Evolutionary conservation across 129 eudicot species (phyloP), one percentile per base, ranked within the genome.

Genomic region (Flaveria bidentis): DNA sequence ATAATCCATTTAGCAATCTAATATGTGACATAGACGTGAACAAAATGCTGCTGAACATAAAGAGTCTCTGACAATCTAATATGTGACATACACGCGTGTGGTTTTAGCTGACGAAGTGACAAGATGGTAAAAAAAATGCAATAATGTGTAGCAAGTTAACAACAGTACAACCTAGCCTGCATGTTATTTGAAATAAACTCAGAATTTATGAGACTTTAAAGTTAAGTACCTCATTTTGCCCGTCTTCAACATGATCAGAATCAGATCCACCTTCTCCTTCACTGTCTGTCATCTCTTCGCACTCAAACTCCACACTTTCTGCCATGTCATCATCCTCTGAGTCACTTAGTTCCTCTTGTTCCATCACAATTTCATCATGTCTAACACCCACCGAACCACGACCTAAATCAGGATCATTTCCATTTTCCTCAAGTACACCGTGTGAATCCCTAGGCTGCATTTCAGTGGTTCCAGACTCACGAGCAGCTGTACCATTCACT

Each of bases 321-420:
- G 81, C 90, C 53, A 86, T 36, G 79, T 94, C 99, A 9, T 88
- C 98, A 13, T 80, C 84, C 75, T 94, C 99, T 17, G 99, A 94
- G 80, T 94, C 99, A 78, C 99, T 94, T 61, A 94, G 73, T 71
- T 94, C 99, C 84, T 94, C 99, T 73, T 91, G 96, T 63, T 94
- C 99, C 99, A 94, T 94, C 83, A 91, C 92, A 69, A 94, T 94
- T 50, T 79, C 99, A 30, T 88, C 84, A 74, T 80, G 82, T 5
- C 73, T 26, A 36, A 41, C 26, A 69, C 45, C 76, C 71, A 49
- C 28, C 15, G 76, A 75, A 82, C 71, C 73, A 46, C 65, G 74
- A 79, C 81, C 81, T 26, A 83, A 81, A 80, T 76, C 88, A 22
- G 39, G 72, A 61, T 82, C 73, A 23, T 69, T 57, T 63, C 67